Percentiles rank a stretch among this genome's conserved stretches.
phyloP scores from a whole-genome alignment of 352 stramenopile genomes.

The Phytopythium kandeliae region DNA sequence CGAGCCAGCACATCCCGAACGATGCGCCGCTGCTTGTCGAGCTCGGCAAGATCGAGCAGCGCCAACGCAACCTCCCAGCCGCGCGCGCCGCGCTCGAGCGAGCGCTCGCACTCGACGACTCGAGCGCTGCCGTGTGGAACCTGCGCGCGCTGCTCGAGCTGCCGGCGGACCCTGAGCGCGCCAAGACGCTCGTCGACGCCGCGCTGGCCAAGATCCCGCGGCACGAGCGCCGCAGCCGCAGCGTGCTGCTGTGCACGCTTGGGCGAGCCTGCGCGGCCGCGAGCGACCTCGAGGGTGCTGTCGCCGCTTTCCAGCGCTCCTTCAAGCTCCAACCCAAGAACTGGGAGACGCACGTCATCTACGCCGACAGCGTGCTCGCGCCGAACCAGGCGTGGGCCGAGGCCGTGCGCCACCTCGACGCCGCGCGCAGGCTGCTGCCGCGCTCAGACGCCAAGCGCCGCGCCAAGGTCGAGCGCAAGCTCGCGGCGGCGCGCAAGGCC shows the following conservation, averaged over 20 bases:
- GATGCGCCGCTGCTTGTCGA: conserved; percentile 67
- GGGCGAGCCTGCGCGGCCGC: conserved; percentile 62
- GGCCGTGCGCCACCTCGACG: conserved; percentile 64
- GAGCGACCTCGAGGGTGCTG: conserved; percentile 65
- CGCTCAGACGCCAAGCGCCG: conserved; percentile 48
- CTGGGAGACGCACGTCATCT: conserved; percentile 82
- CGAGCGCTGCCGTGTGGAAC: conserved; percentile 72
- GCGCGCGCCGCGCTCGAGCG: conserved; percentile 65
- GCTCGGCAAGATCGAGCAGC: conserved; percentile 79
- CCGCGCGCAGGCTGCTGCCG: conserved; percentile 48
- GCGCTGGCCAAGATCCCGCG: conserved; percentile 56
- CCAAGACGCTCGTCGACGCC: conserved; percentile 72
- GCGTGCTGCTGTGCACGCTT: conserved; percentile 84
- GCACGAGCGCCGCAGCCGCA: conserved; percentile 81
- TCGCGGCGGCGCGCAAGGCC: conserved; percentile 12
- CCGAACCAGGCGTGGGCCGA: conserved; percentile 71
- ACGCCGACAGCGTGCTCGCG: conserved; percentile 66
- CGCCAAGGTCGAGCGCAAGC: conserved; percentile 52
- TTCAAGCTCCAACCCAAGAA: conserved; percentile 79
- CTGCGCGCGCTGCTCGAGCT: conserved; percentile 75
- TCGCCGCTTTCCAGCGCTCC: conserved; percentile 74
- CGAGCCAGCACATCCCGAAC: conserved; percentile 59
- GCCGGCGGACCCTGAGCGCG: conserved; percentile 47
- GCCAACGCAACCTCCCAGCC: conserved; percentile 45
- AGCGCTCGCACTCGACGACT: conserved; percentile 65